Conservation (phyloP, 306 rosid genomes). For the Cicer chorassanicum region DNA sequence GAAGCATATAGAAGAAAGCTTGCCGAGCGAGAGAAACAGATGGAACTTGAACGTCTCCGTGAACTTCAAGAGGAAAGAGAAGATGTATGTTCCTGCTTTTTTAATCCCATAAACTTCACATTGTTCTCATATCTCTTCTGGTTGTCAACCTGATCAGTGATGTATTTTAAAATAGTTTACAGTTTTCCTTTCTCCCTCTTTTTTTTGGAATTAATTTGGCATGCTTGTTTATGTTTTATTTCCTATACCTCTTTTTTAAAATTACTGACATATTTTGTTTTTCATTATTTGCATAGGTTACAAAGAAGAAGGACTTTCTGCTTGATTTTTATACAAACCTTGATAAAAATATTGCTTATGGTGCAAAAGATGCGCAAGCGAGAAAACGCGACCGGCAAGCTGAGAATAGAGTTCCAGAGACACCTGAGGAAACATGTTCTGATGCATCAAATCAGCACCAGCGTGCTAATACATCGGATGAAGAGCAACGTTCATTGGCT, state of each 20-base stretch:
- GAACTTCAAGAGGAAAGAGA: constrained; percentile 81
- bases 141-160: constrained; percentile 31
- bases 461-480: constrained; percentile 42
- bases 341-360: constrained; percentile 79
- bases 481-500: constrained; percentile 38
- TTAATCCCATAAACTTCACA: neutral
- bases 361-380: constrained; percentile 57
- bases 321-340: constrained; percentile 82
- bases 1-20: constrained; percentile 87
- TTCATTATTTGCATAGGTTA: constrained; percentile 58
- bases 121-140: constrained; percentile 31
- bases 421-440: constrained; percentile 21
- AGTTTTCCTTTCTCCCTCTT: constrained; percentile 18
- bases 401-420: constrained; percentile 50
- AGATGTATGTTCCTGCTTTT: constrained; percentile 58
- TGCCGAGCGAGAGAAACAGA: constrained; percentile 74
- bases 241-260: constrained; percentile 5
- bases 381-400: constrained; percentile 51
- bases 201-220: neutral
- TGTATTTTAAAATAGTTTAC: constrained; percentile 8
- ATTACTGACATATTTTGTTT: constrained; percentile 32
- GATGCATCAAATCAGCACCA: constrained; percentile 42
- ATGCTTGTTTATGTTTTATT: neutral
- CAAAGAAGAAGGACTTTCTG: constrained; percentile 83
- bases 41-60: constrained; percentile 77